Evolutionary conservation across 805 yeast genomes (phyloP).

Genomic region (Monosporozyma unispora): DNA sequence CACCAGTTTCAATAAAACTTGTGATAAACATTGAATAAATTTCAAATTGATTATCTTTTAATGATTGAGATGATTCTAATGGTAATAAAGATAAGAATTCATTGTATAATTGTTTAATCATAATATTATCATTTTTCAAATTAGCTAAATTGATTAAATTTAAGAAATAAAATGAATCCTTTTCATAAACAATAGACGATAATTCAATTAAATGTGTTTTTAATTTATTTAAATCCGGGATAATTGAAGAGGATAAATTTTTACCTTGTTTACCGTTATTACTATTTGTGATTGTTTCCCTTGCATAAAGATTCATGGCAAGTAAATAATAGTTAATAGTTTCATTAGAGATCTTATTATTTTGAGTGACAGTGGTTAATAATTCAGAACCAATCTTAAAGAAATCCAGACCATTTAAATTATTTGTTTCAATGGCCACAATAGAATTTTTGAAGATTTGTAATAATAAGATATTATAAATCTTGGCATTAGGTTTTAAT

Average conservation of each 20-base stretch:
- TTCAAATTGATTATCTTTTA: conserved; percentile 34
- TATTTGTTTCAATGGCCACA: conserved; percentile 31
- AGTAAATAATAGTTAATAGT: conserved; percentile 39
- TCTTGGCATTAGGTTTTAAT: conserved; percentile 46
- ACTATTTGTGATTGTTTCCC: conserved; percentile 13
- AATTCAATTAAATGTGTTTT: conserved; percentile 6
- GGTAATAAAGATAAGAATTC: conserved; percentile 26
- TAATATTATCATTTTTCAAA: conserved; percentile 30
- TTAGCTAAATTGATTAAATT: conserved; percentile 35
- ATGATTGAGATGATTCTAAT: conserved; percentile 4
- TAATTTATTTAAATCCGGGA: conserved; percentile 7
- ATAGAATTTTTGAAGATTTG: conserved; percentile 45
- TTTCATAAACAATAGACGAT: conserved; percentile 15
- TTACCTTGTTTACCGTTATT: background rate
- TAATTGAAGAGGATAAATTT: background rate
- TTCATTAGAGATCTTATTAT: conserved; percentile 35
- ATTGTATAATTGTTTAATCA: conserved; percentile 35
- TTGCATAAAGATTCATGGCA: conserved; percentile 36
- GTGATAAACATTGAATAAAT: conserved; percentile 46
- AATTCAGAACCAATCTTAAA: conserved; percentile 44
- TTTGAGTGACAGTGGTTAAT: conserved; percentile 34
- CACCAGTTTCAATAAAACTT: conserved; percentile 43
- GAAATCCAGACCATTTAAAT: conserved; percentile 37
- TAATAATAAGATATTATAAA: conserved; percentile 44
- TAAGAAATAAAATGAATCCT: conserved; percentile 32